Base-by-base conservation (phyloP, 2,329 filamentous ascomycete genomes). In the Huntiella bhutanensis region DNA sequence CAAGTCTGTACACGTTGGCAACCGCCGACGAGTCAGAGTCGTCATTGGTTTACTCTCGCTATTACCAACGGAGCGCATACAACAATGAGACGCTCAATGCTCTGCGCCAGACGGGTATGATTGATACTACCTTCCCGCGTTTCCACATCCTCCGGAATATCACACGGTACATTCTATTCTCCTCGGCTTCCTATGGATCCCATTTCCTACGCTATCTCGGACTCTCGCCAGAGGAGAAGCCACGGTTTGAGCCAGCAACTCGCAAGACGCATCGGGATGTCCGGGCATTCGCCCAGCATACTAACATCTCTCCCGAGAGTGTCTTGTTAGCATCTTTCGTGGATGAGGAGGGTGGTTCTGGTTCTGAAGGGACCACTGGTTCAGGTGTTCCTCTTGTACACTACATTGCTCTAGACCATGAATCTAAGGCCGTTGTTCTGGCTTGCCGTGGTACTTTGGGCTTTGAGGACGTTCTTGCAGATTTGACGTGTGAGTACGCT, bases 401-500 rank as follows among this genome's bases (percentile, higher is more conserved):
- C 58, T 84, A 82, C 53, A 72, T 84, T 33, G 77, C 77, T 1
- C 62, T 84, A 1, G 80, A 84, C 53, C 77, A 81, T 54, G 74
- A 78, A 44, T 78, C 78, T 1, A 78, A 76, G 54, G 78, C 80
- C 0, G 74, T 84, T 0, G 78, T 84, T 0, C 63, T 84, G n/a
- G 77, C 78, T 1, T 80, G 80, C 43, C 71, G 80, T 34, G 80
- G 80, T 1, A 84, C 80, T 0, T 64, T 82, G 35, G 80, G 80
- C 0, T 82, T 83, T 50, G 79, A 83, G 54, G 80, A 84, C 55
- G 72, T 83, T 17, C 61, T 84, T 33, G 78, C 78, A 0, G 80
- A 83, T 54, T 73, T 83, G 70, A 78, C 78, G 28, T 83, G 79
- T 58, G 79, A 82, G 41, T 83, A 82, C 52, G 77, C 81, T 53